Conservation (phyloP, 208 protist species). For the Acanthamoeba castellanii region DNA sequence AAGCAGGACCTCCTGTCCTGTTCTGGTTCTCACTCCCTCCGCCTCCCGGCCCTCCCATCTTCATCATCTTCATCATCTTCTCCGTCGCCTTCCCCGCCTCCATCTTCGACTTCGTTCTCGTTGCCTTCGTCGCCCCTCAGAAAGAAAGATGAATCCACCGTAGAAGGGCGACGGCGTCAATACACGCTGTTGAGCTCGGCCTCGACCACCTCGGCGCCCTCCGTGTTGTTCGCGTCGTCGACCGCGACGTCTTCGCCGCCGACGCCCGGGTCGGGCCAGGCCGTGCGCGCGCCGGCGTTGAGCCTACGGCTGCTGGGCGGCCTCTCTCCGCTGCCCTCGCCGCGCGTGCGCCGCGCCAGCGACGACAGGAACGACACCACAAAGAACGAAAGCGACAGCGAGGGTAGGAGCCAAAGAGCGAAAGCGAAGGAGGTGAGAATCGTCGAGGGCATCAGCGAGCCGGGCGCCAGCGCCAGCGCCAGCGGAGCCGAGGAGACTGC, state of each 20-base stretch:
- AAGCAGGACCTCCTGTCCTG: slow-evolving; percentile 45
- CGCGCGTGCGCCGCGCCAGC: neutral
- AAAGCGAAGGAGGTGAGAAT: neutral
- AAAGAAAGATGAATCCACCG: neutral
- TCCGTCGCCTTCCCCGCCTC: neutral
- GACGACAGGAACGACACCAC: neutral
- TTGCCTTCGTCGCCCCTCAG: neutral
- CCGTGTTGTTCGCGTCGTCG: neutral
- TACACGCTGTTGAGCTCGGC: neutral
- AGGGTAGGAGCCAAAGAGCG: neutral
- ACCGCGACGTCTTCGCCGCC: neutral
- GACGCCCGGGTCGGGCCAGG: neutral
- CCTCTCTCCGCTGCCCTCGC: neutral
- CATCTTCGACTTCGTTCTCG: neutral
- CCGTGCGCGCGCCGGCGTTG: neutral
- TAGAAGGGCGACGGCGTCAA: neutral
- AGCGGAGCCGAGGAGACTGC: neutral
- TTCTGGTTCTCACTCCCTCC: neutral
- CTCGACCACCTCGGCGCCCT: neutral
- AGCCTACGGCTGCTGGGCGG: neutral
- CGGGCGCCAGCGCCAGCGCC: neutral
- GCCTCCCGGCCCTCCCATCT: neutral
- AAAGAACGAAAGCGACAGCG: slow-evolving; percentile 41
- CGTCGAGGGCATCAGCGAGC: neutral
- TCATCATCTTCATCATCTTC: neutral